These are phyloP conservation scores for Trichocomaceae sp. DNA, from an alignment of 2,329 filamentous ascomycete genomes.

Conservation along the genomic window DNA sequence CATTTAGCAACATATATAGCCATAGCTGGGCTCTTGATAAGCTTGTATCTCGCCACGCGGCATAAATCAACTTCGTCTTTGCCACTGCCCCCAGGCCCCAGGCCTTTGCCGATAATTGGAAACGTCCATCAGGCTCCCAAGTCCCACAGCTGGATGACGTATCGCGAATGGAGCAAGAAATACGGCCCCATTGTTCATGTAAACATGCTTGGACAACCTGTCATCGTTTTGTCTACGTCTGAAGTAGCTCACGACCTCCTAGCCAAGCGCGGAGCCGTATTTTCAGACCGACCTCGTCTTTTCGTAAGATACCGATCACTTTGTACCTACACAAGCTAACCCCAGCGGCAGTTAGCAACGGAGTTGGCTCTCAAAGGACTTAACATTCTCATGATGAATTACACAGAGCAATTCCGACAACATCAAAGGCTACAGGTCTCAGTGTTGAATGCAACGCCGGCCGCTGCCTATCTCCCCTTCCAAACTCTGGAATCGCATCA, in stretches of 20 bases:
- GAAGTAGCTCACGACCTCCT: constrained; percentile 29
- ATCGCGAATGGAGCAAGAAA: constrained; percentile 24
- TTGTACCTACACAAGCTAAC: neutral
- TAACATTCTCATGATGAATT: constrained; percentile 44
- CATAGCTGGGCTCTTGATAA: neutral
- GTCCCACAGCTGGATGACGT: constrained; percentile 19
- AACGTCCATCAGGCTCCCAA: constrained; percentile 19
- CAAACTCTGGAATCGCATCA: constrained; percentile 14
- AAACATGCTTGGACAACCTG: constrained; percentile 25
- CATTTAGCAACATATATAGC: neutral
- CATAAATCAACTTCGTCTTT: neutral
- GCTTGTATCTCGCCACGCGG: neutral
- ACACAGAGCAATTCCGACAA: constrained; percentile 34
- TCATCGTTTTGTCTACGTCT: constrained; percentile 28
- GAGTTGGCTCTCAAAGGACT: constrained; percentile 25
- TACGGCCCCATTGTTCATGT: constrained; percentile 31
- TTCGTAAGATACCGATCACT: constrained; percentile 7
- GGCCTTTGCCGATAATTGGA: constrained; percentile 17
- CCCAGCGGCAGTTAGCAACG: constrained; percentile 7
- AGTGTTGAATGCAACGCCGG: constrained; percentile 34
- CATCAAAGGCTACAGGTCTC: constrained; percentile 42
- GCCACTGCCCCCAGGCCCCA: constrained; percentile 14
- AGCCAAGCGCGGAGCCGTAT: constrained; percentile 29
- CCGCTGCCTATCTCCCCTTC: constrained; percentile 15
- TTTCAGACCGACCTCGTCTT: constrained; percentile 26